Conservation (phyloP, 768 basidiomycete species). For the Tricholomella constricta region DNA sequence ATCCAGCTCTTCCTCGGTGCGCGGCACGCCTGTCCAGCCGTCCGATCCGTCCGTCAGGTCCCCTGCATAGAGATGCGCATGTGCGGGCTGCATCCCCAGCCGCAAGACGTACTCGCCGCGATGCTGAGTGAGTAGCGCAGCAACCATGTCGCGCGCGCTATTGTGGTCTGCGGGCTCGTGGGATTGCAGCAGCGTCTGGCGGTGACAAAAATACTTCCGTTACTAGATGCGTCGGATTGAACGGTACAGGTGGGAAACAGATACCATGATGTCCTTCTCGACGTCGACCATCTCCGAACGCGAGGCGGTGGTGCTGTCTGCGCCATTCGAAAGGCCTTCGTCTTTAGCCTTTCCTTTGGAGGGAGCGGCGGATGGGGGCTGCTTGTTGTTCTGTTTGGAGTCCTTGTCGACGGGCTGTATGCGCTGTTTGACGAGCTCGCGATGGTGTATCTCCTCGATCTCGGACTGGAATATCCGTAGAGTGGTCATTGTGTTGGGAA, state of each 20-base stretch:
- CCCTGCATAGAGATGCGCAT: slow-evolving; percentile 53
- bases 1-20: slow-evolving; percentile 56
- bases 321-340: slow-evolving; percentile 21
- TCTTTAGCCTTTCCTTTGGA: slow-evolving; percentile 47
- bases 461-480: slow-evolving; percentile 70
- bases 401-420: slow-evolving; percentile 35
- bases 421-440: slow-evolving; percentile 68
- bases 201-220: slow-evolving; percentile 10
- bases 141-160: slow-evolving; percentile 62
- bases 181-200: slow-evolving; percentile 49
- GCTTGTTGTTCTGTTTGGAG: slow-evolving; percentile 35
- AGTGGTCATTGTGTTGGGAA: slow-evolving; percentile 44
- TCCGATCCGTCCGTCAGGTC: slow-evolving; percentile 48
- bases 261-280: slow-evolving; percentile 60
- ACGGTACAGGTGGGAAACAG: too few relatives aligned
- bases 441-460: slow-evolving; percentile 74
- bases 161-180: slow-evolving; percentile 45
- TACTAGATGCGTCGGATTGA: too few relatives aligned
- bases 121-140: slow-evolving; percentile 64
- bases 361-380: slow-evolving; percentile 15
- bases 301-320: slow-evolving; percentile 7
- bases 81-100: slow-evolving; percentile 69
- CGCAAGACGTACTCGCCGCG: slow-evolving; percentile 77
- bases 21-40: slow-evolving; percentile 56
- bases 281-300: slow-evolving; percentile 43